These are phyloP conservation scores for Acacia acuminata DNA, from an alignment of 306 rosid species.

Conservation along the genomic window DNA sequence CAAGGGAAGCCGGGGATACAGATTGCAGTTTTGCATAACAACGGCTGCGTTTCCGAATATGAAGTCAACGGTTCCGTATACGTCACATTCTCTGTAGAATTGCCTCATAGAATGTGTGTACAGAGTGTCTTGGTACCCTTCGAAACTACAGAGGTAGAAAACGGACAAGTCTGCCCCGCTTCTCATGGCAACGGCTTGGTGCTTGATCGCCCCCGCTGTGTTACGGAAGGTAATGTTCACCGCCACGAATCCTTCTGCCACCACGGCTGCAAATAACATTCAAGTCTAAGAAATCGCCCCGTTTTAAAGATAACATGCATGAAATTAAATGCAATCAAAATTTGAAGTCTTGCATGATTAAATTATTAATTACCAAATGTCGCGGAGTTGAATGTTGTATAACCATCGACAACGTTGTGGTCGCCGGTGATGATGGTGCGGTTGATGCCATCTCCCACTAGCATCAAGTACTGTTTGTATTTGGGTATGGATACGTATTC, in stretches of 20 bases:
- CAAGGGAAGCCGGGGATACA: constrained; percentile 42
- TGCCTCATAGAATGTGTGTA: constrained; percentile 55
- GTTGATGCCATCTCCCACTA: constrained; percentile 79
- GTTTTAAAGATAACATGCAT: not conserved
- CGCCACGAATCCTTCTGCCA: constrained; percentile 68
- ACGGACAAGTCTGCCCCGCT: constrained; percentile 47
- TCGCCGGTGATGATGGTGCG: constrained; percentile 68
- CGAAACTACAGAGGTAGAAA: constrained; percentile 54
- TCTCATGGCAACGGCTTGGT: constrained; percentile 53
- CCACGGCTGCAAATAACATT: constrained; percentile 58
- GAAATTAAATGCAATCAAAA: not conserved
- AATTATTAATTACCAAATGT: constrained; percentile 54
- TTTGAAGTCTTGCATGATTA: not conserved
- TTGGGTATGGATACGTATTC: constrained; percentile 70
- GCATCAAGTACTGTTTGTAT: constrained; percentile 63
- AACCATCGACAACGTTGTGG: constrained; percentile 68
- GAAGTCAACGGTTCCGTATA: constrained; percentile 55
- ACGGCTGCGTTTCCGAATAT: constrained; percentile 53
- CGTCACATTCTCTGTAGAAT: constrained; percentile 52
- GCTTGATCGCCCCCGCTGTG: constrained; percentile 51
- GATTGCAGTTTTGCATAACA: constrained; percentile 51
- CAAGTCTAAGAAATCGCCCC: not conserved
- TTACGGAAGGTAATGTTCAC: constrained; percentile 45
- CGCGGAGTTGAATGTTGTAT: constrained; percentile 78
- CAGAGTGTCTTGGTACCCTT: constrained; percentile 57